Conservation (phyloP, 179 eudicot species). For the Camellia oleifera region DNA sequence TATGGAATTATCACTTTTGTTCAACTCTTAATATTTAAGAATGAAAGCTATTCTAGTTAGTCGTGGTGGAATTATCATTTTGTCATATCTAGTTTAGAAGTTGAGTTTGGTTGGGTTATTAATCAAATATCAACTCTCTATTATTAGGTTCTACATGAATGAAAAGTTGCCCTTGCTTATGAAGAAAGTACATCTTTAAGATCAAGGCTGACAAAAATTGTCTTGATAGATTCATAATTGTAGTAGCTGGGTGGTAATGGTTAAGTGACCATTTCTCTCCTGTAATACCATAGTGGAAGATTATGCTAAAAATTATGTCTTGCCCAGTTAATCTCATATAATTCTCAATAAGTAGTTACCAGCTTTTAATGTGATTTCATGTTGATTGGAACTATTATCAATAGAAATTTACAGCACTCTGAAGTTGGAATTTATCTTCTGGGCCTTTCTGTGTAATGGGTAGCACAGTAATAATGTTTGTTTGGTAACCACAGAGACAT, state of each 20-base stretch:
- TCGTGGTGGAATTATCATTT: too few species aligned
- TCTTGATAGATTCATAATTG: not conserved
- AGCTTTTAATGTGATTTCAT: too few species aligned
- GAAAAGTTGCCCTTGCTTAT: not conserved
- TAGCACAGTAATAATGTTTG: not conserved
- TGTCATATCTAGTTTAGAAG: not conserved
- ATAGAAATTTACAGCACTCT: not conserved
- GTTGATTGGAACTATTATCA: not conserved
- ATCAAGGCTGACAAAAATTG: not conserved
- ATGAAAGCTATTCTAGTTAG: not conserved
- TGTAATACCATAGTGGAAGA: not conserved
- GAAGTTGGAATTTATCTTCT: not conserved
- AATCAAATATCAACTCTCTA: not conserved
- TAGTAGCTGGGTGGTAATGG: not conserved
- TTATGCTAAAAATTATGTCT: not conserved
- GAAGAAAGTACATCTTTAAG: not conserved
- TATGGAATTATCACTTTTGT: not conserved
- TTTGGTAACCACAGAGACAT: conserved; percentile 59
- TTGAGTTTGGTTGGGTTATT: not conserved
- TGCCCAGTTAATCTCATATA: not conserved
- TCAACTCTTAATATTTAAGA: not conserved
- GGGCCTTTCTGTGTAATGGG: not conserved
- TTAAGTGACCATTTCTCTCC: not conserved
- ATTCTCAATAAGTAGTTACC: not conserved
- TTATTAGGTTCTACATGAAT: not conserved